Percentiles rank a stretch among this genome's conserved stretches.
Evolutionary conservation across 1,139 yeast species (phyloP).

Genomic region (Zygoascus meyerae): DNA sequence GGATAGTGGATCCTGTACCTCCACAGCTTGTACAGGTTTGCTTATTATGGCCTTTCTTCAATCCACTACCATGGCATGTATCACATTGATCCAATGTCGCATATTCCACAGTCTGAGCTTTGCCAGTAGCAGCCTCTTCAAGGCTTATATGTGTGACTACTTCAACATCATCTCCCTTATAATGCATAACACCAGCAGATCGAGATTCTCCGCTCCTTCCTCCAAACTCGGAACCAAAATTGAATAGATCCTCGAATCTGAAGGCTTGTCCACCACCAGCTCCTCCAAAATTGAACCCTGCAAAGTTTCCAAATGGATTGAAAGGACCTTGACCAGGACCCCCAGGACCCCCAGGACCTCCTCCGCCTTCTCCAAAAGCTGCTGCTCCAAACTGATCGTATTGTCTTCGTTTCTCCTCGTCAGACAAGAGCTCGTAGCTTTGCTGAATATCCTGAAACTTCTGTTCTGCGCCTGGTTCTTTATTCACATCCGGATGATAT

Average conservation of each 20-base stretch:
- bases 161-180: conserved; percentile 86
- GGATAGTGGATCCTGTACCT: conserved; percentile 89
- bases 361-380: conserved; percentile 65
- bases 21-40: conserved; percentile 82
- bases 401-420: conserved; percentile 80
- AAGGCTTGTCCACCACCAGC: conserved; percentile 38
- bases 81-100: conserved; percentile 71
- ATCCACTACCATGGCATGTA: conserved; percentile 79
- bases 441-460: conserved; percentile 90
- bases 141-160: conserved; percentile 67
- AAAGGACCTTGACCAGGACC: conserved; percentile 37
- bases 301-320: conserved; percentile 33
- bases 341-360: conserved; percentile 33
- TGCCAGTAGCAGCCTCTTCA: conserved; percentile 84
- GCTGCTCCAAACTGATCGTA: conserved; percentile 89
- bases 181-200: conserved; percentile 51
- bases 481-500: conserved; percentile 94
- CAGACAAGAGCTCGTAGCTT: conserved; percentile 86
- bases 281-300: conserved; percentile 51
- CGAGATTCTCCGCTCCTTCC: conserved; percentile 28
- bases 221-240: conserved; percentile 44
- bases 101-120: conserved; percentile 58
- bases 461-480: conserved; percentile 80
- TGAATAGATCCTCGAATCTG: conserved; percentile 85
- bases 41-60: conserved; percentile 70